Base-by-base conservation (phyloP, 768 basidiomycete genomes). In the Xerocomellus intermedius region DNA sequence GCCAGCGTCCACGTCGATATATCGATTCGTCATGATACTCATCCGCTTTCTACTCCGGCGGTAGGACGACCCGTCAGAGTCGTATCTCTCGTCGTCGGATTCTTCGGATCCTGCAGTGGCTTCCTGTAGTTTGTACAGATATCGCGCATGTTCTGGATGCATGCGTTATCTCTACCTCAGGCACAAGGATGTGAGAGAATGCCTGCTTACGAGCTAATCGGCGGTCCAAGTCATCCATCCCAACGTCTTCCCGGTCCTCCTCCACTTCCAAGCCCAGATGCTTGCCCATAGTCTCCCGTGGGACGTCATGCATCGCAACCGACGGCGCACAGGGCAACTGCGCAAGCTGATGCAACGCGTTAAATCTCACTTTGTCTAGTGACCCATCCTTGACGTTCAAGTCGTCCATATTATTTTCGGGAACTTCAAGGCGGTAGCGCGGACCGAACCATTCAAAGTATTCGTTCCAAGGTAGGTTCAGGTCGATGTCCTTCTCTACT, bases 401-500 rank as follows among this genome's bases (percentile, higher is more conserved):
- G 65, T 98, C 93, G 57, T 97, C 94, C 89, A 96, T 92, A 66
- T 98, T 98, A 64, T 89, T 98, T 58, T 82, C 80, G 24, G 85
- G 80, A 2, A 99, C 95, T 65, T 98, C 95, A 36, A 99, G 77
- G 57, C 94, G 80, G 72, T 95, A 99, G 57, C 94, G 77, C 16
- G 96, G 96, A 0, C 95, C 97, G 69, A 95, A 98, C 87, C 94
- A 99, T 70, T 98, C 96, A 67, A 98, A 91, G 69, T 94, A 96
- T 61, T 86, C 83, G 70, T 87, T 91, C 84, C 85, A 93, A 2
- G 90, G 91, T 54, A 94, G 72, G 61, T 90, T 87, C 19, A 80
- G 79, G 66, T 92, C 86, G 50, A 91, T 86, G 13, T 81, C 80
- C 39, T 90, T 76, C 65, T 94, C 88, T 42, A 89, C 80, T 2